Evolutionary conservation across 345 rosid genomes (phyloP), one percentile per base, ranked within the genome.

Genomic region (Dipteronia dyeriana): DNA sequence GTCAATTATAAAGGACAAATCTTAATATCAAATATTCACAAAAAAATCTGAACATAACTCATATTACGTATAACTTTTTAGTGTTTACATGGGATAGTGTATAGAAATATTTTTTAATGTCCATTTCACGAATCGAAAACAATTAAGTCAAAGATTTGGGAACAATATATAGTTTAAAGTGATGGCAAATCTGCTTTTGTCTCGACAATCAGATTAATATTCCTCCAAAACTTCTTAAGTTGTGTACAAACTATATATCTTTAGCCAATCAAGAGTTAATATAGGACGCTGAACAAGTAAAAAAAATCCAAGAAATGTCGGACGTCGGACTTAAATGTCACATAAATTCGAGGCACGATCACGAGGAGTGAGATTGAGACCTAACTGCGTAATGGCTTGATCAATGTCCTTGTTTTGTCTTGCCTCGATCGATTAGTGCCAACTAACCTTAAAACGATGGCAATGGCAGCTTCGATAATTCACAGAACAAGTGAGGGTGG

Each of bases 351-450:
- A 38, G 75, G 84, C 84, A 80, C n/a, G 41, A 73, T 79, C 79
- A 85, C 78, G 79, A 64, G 78, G 75, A 67, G 45, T 34, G 6
- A 34, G 74, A 31, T 71, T 66, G 66, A 76, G 83, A 76, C 75
- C 66, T 68, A 14, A 38, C 43, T 45, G 38, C 9, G 81, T 68
- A 34, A 61, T 66, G 85, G 86, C 81, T 78, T 63, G 76, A 85
- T 81, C 74, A 65, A 19, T 85, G 97, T 86, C 89, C 53, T 17
- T 25, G 71, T 7, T 76, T 41, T 59, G 91, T 78, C 78, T 69
- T 80, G 89, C 90, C 85, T 88, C 82, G 73, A 41, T 34, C 38
- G 38, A 85, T 90, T 87, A 69, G 13, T 75, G 81, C 38, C 38
- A 34, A 34, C 38, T 34, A 6, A 67, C 77, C 56, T 20, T 26